Base-by-base conservation (phyloP, 345 rosid genomes). In the Clausena lansium region DNA sequence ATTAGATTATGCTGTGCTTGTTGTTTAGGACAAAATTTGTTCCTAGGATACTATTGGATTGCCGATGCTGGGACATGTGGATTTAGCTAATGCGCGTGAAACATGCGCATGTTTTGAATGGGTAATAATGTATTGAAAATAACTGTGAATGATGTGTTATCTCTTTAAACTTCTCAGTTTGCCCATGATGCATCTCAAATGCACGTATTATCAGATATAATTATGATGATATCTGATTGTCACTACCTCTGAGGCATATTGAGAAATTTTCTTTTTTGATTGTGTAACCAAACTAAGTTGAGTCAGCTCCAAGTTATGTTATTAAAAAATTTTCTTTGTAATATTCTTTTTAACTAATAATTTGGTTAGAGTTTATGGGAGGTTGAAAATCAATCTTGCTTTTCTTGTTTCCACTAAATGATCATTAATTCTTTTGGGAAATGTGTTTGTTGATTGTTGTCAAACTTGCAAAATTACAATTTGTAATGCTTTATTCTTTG, bases 181-280 rank as follows among this genome's bases (percentile, higher is more conserved):
- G 78, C 79, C 78, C 9, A 33, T 81, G 85, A 81, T 79, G 84
- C 45, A 54, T 8, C 10, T 32, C 6, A 41, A 52, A 58, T 82
- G 74, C 69, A 82, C 1, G 45, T 82, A 81, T 80, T 80, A 80
- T 75, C 85, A 82, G 80, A 82, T 74, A 64, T 5, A n/a, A 33
- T 32, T 15, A 19, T 79, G 85, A 79, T 81, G 83, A 84, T 77
- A 66, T 52, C 20, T 19, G 13, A 81, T 84, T 84, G 85, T 82
- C 83, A 82, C 87, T 82, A 84, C 87, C 83, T 82, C 81, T 82
- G 83, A 82, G 85, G 82, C 77, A 73, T 70, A 59, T 2, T 6
- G 47, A 32, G n/a, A 60, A 57, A 2, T 6, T 41, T 33, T 55
- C 1, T 0, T 15, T 45, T 60, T 5, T 39, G 9, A 13, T 24